Evolutionary conservation across 2,329 filamentous ascomycete genomes (phyloP), one percentile per base, ranked within the genome.

Genomic region (Curvularia eragrostidis): DNA sequence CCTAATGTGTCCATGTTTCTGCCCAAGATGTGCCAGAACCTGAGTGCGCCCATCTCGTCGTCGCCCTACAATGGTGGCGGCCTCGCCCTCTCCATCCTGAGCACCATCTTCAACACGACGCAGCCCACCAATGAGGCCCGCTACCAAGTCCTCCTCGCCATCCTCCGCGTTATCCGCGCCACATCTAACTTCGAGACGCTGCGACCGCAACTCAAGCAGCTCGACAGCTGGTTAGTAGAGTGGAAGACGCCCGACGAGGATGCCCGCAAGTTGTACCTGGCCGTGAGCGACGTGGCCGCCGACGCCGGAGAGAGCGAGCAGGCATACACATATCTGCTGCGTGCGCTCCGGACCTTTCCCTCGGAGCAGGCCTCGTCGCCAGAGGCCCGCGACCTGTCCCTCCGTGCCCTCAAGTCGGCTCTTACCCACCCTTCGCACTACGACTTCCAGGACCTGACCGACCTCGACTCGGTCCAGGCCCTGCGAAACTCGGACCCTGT

Each of bases 81-180:
- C 48, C 86, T 99, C 65, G 92, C 93, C 64, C 89, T 98, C 69
- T 93, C 92, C 67, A 90, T 95, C 69, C 87, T 99, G 68, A 93
- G 91, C 75, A 97, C 93, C 70, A 88, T 99, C 74, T 99, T 98
- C 89, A 99, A 99, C 85, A 89, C 96, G 86, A 98, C 67, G 81
- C 88, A 67, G 81, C 88, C 61, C 12, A 66, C 50, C 83, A 88
- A 72, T 89, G 89, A 91, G 54, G 86, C 91, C 74, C 89, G 95
- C 61, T 97, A 90, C 80, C 90, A 97, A 75, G 92, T 99, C 59
- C 91, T 99, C 73, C 85, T 95, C 77, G 88, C 93, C 72, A 93
- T 97, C 69, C 81, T 98, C 63, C 89, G 89, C 69, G 91, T 97
- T 70, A 87, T 97, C 77, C 89, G 85, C 73, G 87, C 91, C 61